A percentile compares a stretch with the other conserved stretches of the same genome.
Evolutionary conservation across 2,329 filamentous ascomycete species (phyloP).

Genomic region (Dactylonectria estremocensis): DNA sequence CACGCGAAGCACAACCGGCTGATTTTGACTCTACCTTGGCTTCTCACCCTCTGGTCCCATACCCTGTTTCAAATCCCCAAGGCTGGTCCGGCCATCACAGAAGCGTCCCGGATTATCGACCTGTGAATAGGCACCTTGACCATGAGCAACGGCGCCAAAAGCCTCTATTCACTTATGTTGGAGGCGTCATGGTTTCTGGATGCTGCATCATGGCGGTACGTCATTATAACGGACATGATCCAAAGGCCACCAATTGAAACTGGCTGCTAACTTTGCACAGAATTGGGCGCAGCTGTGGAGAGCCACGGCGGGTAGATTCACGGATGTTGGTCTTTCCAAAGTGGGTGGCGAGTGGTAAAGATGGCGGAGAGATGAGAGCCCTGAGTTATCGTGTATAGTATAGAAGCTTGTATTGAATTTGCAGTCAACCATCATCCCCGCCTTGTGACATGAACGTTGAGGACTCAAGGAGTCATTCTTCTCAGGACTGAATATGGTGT

Average conservation of each 20-base stretch:
- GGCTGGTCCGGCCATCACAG: conserved; percentile 1
- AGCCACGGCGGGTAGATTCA: neutral
- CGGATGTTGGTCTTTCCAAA: conserved; percentile 7
- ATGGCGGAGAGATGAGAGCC: no score
- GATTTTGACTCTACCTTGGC: conserved; percentile 6
- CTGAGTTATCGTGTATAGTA: no score
- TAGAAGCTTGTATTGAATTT: no score
- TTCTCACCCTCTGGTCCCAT: neutral
- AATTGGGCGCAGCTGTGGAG: conserved; percentile 3
- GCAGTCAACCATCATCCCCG: no score
- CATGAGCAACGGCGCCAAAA: neutral
- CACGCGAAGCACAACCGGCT: neutral
- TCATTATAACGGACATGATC: neutral
- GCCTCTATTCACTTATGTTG: conserved; percentile 1
- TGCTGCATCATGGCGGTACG: conserved; percentile 9
- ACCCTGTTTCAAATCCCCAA: conserved; percentile 2
- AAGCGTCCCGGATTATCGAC: conserved; percentile 8
- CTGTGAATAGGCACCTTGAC: conserved; percentile 6
- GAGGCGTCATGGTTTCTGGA: conserved; percentile 1
- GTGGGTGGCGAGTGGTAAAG: conserved; percentile 8
- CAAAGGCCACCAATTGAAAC: no score
- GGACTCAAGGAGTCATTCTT: no score
- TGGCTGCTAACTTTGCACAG: neutral
- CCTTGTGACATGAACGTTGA: no score
- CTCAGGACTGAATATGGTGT: no score